Percentiles rank a stretch among this genome's conserved stretches.
These are phyloP conservation scores for Leptographium wingfieldii DNA, from an alignment of 2,329 filamentous ascomycete species.

Conservation along the genomic window DNA sequence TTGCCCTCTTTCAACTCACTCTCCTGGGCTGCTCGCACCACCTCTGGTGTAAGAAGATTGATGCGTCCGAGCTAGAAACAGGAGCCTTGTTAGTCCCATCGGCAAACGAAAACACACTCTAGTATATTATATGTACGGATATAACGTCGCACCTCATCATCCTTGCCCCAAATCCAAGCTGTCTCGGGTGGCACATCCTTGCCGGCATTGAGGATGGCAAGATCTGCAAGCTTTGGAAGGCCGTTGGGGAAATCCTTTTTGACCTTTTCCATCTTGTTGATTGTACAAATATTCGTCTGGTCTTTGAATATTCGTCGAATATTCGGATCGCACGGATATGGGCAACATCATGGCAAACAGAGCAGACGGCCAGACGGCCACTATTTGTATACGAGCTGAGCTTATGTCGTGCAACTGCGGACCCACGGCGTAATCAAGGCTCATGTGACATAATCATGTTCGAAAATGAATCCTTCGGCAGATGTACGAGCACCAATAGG, in stretches of 20 bases:
- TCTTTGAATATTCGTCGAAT: background rate
- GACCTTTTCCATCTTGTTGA: slow-evolving; percentile 2
- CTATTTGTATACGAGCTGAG: too few species aligned
- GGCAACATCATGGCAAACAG: background rate
- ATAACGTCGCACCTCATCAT: slow-evolving; percentile 2
- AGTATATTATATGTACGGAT: too few species aligned
- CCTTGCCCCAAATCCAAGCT: slow-evolving; percentile 6
- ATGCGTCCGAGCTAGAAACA: slow-evolving; percentile 27
- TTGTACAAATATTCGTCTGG: too few species aligned
- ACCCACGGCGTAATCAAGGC: too few species aligned
- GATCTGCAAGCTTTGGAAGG: slow-evolving; percentile 4
- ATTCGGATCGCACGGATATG: background rate
- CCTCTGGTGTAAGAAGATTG: slow-evolving; percentile 34
- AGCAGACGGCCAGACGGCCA: too few species aligned
- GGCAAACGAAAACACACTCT: too few species aligned
- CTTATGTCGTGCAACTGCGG: too few species aligned
- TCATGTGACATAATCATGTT: too few species aligned
- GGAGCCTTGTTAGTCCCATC: background rate
- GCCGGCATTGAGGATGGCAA: slow-evolving; percentile 2
- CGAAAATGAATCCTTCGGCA: too few species aligned
- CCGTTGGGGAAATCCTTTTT: slow-evolving; percentile 4
- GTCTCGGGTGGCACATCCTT: slow-evolving; percentile 6
- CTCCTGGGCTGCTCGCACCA: slow-evolving; percentile 28
- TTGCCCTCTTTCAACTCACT: slow-evolving; percentile 19
- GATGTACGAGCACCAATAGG: too few species aligned